Conservation (phyloP, 441 rosid genomes). For the Sinapis alba region DNA sequence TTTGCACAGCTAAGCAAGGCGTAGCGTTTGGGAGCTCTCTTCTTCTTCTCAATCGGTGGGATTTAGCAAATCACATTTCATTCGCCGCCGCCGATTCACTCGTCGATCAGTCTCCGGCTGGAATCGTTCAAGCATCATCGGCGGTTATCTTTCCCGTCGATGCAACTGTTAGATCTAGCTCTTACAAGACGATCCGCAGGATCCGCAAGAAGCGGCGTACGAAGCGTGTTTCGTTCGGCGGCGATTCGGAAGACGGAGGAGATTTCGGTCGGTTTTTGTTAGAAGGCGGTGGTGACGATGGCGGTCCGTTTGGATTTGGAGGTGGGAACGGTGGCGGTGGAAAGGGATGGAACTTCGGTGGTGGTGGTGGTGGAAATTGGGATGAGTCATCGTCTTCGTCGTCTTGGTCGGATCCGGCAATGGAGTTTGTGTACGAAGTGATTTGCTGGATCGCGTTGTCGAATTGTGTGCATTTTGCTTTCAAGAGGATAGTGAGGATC, state of each 20-base stretch:
- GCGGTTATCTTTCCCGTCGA: constrained; percentile 48
- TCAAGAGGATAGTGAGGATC: constrained; percentile 64
- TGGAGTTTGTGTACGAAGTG: constrained; percentile 86
- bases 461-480: constrained; percentile 81
- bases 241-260: constrained; percentile 53
- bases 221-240: constrained; percentile 49
- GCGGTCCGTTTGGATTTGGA: constrained; percentile 67
- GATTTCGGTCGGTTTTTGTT: constrained; percentile 48
- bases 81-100: constrained; percentile 42
- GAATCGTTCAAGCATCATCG: constrained; percentile 41
- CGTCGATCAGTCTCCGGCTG: constrained; percentile 38
- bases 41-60: constrained; percentile 39
- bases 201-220: constrained; percentile 54
- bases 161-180: constrained; percentile 51
- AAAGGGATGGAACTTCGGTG: constrained; percentile 60
- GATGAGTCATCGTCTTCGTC: constrained; percentile 56
- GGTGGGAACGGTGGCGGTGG: constrained; percentile 55
- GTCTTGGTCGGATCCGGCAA: constrained; percentile 62
- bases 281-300: constrained; percentile 56
- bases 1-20: constrained; percentile 56
- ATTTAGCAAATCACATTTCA: constrained; percentile 29
- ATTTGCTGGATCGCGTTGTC: constrained; percentile 88
- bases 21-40: constrained; percentile 54
- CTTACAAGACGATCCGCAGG: constrained; percentile 49
- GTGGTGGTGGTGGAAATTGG: constrained; percentile 50